Evolutionary conservation across 495 filamentous ascomycete species (phyloP), one percentile per base, ranked within the genome.

Genomic region (Penicillium bovifimosum): DNA sequence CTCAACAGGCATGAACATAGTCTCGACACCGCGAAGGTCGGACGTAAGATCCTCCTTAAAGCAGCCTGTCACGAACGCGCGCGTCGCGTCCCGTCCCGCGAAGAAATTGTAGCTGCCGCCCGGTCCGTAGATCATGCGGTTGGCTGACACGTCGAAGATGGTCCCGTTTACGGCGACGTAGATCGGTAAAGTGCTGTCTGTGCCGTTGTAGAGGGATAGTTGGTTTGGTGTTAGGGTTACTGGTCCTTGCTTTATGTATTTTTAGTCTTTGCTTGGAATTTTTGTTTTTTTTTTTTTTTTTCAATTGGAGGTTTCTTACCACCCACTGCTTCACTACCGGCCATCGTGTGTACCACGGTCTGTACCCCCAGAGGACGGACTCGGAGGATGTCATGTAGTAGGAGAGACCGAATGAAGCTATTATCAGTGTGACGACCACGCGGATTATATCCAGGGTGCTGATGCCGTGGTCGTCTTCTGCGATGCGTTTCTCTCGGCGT

Each of bases 31-130:
- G 17, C 83, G 75, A 69, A 96, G 67, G 67, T 97, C 91, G 1
- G 83, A 69, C 5, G 84, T 95, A 33, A 86, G 72, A 74, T 97
- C 92, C 42, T 87, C 85, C 28, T 81, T 72, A 76, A 99, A 99
- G 67, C 93, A 99, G 2, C 88, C 89, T n/a, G 93, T 96, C n/a
- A 99, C 83, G 70, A 90, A 99, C 4, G 86, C 88, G 26, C 93
- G 86, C 2, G 87, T 81, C 6, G 93, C 93, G 69, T 99, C 93
- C 14, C 76, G 75, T 28, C 93, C 93, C 0, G 90, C 77, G 69
- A 99, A 96, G 73, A 88, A 87, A 46, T 82, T 76, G 77, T 99
- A 99, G 40, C 78, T 80, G 2, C 93, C 95, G 14, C 89, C 91
- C 0, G 91, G 89, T 1, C 93, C 92, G 79, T 99, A 98, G 58